These are phyloP conservation scores for Hura crepitans DNA, from an alignment of 441 rosid species.

Conservation along the genomic window DNA sequence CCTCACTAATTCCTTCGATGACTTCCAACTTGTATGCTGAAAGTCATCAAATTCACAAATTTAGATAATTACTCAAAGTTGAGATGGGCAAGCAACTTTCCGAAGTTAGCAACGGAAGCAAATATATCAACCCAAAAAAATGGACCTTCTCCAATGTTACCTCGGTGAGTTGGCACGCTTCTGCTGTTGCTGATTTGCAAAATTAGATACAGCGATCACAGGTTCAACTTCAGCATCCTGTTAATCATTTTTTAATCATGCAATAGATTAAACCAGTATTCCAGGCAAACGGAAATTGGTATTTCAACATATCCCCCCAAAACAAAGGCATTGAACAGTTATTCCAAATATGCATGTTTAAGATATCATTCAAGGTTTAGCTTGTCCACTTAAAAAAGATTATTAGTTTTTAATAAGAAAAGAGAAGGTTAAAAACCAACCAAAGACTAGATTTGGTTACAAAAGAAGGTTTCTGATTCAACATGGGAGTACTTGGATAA, in stretches of 20 bases:
- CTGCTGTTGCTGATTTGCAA: conserved; percentile 35
- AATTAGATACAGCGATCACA: conserved; percentile 25
- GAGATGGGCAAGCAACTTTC: not conserved
- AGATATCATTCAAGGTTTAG: not conserved
- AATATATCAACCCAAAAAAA: not conserved
- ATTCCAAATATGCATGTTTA: not conserved
- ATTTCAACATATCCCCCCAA: not conserved
- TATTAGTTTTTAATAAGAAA: not conserved
- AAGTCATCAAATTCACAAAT: not conserved
- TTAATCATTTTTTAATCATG: conserved; percentile 28
- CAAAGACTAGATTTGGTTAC: not conserved
- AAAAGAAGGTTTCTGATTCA: conserved; percentile 14
- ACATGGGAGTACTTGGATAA: conserved; percentile 58
- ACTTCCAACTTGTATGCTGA: not conserved
- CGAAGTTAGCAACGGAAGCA: too few relatives aligned
- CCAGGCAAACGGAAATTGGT: not conserved
- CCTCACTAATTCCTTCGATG: not conserved
- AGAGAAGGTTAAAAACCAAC: not conserved
- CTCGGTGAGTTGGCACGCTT: conserved; percentile 40
- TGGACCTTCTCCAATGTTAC: conserved; percentile 21
- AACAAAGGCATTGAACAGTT: not conserved
- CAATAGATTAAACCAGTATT: not conserved
- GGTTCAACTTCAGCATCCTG: conserved; percentile 37
- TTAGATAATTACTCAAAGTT: not conserved
- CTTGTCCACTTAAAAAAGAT: not conserved